These are phyloP conservation scores for Salix dunnii DNA, from an alignment of 345 rosid genomes.

Conservation along the genomic window DNA sequence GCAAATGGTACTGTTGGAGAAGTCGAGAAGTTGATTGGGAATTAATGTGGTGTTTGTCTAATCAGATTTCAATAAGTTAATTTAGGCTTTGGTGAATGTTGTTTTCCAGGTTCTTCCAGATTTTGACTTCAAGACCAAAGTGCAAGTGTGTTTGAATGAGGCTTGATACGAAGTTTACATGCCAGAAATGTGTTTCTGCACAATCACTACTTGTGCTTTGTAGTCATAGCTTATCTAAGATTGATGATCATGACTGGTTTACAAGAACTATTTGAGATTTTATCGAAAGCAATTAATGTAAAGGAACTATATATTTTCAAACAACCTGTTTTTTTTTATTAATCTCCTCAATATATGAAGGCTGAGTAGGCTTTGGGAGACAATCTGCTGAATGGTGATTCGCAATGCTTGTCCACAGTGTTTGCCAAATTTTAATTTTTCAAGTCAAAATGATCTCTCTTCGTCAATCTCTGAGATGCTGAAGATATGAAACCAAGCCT, in stretches of 20 bases:
- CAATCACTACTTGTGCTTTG: constrained; percentile 81
- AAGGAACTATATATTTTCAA: neutral
- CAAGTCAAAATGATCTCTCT: too few species aligned
- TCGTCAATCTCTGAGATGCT: too few species aligned
- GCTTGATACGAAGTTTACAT: constrained; percentile 92
- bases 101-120: constrained; percentile 52
- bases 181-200: constrained; percentile 89
- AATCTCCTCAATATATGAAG: neutral
- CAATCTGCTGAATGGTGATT: neutral
- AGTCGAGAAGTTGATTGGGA: constrained; percentile 49
- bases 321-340: neutral
- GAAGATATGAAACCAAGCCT: too few species aligned
- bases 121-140: constrained; percentile 61
- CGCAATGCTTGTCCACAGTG: neutral
- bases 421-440: neutral
- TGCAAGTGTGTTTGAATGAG: constrained; percentile 91
- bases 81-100: constrained; percentile 58
- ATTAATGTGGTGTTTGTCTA: constrained; percentile 47
- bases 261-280: constrained; percentile 9
- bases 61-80: constrained; percentile 39
- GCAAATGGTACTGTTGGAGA: neutral
- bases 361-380: neutral
- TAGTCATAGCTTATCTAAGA: constrained; percentile 61
- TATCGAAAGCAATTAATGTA: neutral
- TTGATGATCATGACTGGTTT: constrained; percentile 45